Evolutionary conservation across 2,329 filamentous ascomycete genomes (phyloP), one percentile per base, ranked within the genome.

Genomic region (Diaporthe sp.): DNA sequence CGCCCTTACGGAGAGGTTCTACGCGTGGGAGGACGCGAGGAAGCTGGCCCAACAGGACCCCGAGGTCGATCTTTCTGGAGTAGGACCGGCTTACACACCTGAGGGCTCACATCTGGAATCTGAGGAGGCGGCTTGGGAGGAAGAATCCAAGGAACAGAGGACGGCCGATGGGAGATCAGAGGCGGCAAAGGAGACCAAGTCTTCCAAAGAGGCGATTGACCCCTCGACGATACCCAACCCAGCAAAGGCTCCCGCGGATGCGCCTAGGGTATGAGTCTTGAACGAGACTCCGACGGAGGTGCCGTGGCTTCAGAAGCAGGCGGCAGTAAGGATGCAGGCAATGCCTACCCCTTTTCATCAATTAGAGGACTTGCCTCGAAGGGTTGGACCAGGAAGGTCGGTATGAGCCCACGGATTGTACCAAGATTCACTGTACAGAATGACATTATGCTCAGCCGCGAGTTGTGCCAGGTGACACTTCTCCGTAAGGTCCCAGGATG

Each of bases 1-100:
- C 79, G 90, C 93, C 68, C 87, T 98, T 81, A 96, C 94, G 49
- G 96, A 98, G 86, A 90, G 96, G 80, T 97, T 92, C 86, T 96
- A 98, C 85, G 90, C 94, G 13, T 98, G 95, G 94, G 90, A 94
- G 81, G 94, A 95, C 81, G 95, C 95, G 31, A 86, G 91, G 68
- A 85, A 89, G 76, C 85, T 94, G 77, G 94, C 93, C 9, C 87
- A 89, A 85, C 81, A 85, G 12, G 94, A 96, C 82, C 88, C 89
- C 7, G 92, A 94, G 82, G 88, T 95, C 79, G 86, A 94, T 80
- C 83, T 94, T 37, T 87, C 86, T 42, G 86, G 85, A 44, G 80
- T 86, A 3, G 87, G 86, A 5, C 84, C 86, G 51, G 85, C 87
- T 10, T 92, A 90, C 81, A 87, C 80, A n/a, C 89, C 89, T 2